Evolutionary conservation across 208 protist genomes (phyloP).

Genomic region (Jaenimonas drosophilae): DNA sequence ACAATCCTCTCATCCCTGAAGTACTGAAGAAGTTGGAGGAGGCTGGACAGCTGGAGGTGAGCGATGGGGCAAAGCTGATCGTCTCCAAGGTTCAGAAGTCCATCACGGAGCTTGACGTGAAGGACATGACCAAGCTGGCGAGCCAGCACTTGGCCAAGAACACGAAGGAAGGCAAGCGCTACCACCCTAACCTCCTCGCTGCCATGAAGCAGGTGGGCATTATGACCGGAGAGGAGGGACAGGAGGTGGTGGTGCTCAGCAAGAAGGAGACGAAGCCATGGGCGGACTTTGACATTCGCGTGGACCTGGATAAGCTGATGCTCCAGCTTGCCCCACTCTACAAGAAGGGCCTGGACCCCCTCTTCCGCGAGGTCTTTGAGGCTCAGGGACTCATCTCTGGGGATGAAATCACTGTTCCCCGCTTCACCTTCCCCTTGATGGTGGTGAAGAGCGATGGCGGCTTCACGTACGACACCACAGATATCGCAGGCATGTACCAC

Average conservation of each 20-base stretch:
- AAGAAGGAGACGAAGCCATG: slow-evolving; percentile 88
- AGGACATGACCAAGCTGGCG: slow-evolving; percentile 79
- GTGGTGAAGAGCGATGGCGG: slow-evolving; percentile 94
- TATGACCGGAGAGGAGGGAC: slow-evolving; percentile 58
- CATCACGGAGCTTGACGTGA: slow-evolving; percentile 48
- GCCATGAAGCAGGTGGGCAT: slow-evolving; percentile 72
- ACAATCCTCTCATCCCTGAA: slow-evolving; percentile 89
- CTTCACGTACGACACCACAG: slow-evolving; percentile 93
- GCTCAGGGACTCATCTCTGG: slow-evolving; percentile 50
- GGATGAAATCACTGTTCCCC: slow-evolving; percentile 68
- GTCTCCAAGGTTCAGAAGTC: slow-evolving; percentile 57
- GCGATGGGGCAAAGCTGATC: slow-evolving; percentile 85
- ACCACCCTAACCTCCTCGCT: slow-evolving; percentile 68
- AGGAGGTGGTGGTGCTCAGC: slow-evolving; percentile 63
- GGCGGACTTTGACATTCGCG: slow-evolving; percentile 71
- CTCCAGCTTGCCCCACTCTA: slow-evolving; percentile 59
- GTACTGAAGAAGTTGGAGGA: slow-evolving; percentile 76
- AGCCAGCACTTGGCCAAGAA: slow-evolving; percentile 52
- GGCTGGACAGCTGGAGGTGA: slow-evolving; percentile 62
- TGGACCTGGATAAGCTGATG: slow-evolving; percentile 81
- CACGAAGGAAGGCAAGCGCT: slow-evolving; percentile 29
- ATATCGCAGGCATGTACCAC: slow-evolving; percentile 88
- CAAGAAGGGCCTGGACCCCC: slow-evolving; percentile 58
- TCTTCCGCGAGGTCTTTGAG: slow-evolving; percentile 72
- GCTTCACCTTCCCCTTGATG: slow-evolving; percentile 92